A percentile compares a stretch with the other conserved stretches of the same genome.
phyloP scores from a whole-genome alignment of 371 early-diverging fungal genomes.

The Lichtheimia hyalospora region DNA sequence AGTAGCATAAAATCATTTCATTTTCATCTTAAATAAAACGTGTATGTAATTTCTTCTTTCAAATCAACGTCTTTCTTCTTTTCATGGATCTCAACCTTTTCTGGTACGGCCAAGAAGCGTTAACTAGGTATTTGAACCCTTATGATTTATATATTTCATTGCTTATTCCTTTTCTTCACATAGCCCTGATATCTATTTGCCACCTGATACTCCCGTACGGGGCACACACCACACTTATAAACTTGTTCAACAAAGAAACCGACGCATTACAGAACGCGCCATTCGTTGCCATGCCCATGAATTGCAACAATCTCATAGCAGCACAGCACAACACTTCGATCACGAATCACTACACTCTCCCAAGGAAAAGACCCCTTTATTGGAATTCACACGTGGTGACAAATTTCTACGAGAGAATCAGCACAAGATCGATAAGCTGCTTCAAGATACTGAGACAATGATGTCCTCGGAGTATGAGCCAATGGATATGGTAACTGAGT shows the following conservation, averaged over 20 bases:
- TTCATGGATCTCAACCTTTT: neutral
- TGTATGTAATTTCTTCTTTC: neutral
- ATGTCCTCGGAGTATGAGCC: too few species aligned
- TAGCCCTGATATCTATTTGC: neutral
- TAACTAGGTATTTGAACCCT: neutral
- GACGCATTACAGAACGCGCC: neutral
- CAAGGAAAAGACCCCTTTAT: neutral
- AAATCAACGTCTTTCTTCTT: neutral
- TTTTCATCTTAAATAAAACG: neutral
- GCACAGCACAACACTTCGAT: neutral
- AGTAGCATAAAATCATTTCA: slow-evolving; percentile 46
- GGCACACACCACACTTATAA: neutral
- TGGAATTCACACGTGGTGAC: neutral
- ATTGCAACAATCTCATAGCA: neutral
- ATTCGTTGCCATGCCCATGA: neutral
- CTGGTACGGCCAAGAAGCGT: neutral
- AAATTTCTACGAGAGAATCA: neutral
- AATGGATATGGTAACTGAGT: too few species aligned
- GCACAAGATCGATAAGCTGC: neutral
- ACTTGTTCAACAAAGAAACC: neutral
- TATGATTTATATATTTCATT: neutral
- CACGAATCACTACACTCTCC: neutral
- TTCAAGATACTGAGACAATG: too few species aligned
- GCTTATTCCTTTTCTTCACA: neutral
- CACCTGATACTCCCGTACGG: neutral